Conservation (phyloP, 768 basidiomycete genomes). For the Antrodiella citrinella region DNA sequence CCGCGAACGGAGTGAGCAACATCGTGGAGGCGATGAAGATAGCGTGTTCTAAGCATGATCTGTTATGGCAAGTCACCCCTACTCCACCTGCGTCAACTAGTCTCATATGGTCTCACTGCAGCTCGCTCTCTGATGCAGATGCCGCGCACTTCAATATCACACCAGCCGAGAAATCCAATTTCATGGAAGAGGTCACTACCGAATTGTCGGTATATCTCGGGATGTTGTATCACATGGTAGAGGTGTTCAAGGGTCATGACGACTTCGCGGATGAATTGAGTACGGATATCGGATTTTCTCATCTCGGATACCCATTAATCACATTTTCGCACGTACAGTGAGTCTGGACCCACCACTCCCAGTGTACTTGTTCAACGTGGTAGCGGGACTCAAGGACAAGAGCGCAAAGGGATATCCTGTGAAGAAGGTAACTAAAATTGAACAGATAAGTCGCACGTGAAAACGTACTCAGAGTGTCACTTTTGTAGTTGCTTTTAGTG, state of each 20-base stretch:
- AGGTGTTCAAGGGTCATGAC: slow-evolving; percentile 88
- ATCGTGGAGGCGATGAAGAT: slow-evolving; percentile 88
- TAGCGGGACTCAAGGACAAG: slow-evolving; percentile 88
- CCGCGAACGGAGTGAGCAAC: slow-evolving; percentile 72
- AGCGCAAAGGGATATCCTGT: slow-evolving; percentile 94
- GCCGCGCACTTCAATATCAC: slow-evolving; percentile 65
- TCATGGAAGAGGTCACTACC: slow-evolving; percentile 84
- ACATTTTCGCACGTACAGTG: slow-evolving; percentile 46
- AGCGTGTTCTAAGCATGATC: slow-evolving; percentile 79
- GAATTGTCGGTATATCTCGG: slow-evolving; percentile 92
- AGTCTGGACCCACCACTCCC: slow-evolving; percentile 91
- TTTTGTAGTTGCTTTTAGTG: slow-evolving; percentile 71
- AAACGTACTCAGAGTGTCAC: slow-evolving; percentile 7
- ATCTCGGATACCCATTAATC: slow-evolving; percentile 8
- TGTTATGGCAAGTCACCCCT: slow-evolving; percentile 71
- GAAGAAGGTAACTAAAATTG: slow-evolving; percentile 64
- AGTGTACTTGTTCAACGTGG: slow-evolving; percentile 83
- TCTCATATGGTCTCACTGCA: too few species aligned
- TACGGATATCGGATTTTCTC: slow-evolving; percentile 33
- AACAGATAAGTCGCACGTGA: slow-evolving; percentile 7
- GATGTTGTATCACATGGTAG: slow-evolving; percentile 92
- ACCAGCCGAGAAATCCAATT: slow-evolving; percentile 61
- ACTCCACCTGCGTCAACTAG: too few species aligned
- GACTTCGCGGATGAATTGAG: slow-evolving; percentile 96
- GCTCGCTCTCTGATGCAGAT: slow-evolving; percentile 70